Evolutionary conservation across 2,329 filamentous ascomycete species (phyloP), one percentile per base, ranked within the genome.

Genomic region (Trichoderma sp.): DNA sequence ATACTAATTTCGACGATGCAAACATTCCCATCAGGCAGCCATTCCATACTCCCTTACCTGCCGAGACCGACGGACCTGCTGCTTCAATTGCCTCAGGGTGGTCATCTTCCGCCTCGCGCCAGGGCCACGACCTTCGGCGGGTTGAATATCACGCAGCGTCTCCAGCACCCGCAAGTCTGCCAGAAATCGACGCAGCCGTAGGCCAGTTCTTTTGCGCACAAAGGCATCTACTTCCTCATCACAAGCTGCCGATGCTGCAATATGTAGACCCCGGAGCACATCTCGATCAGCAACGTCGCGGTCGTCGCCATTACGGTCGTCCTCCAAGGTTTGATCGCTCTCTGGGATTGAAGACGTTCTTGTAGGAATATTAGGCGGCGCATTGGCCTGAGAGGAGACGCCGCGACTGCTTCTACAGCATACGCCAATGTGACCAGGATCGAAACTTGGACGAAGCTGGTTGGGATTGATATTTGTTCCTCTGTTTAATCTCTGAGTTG

Each of bases 191-290:
- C 86, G 81, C 54, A 88, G 81, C 15, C 83, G 78, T 27, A 86
- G 72, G 0, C 86, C 86, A 0, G 84, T 87, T 69, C 81, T 80
- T 25, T 82, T 76, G 32, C 80, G 78, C 64, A 89, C 83, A 74
- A 83, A 83, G 0, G 80, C 79, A 72, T 88, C 85, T 2, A 87
- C 80, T 39, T 81, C 77, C 66, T 85, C 81, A 66, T 88, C 83
- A 59, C 85, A 86, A 5, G 86, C 86, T 12, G 86, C 86, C 5
- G 83, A 83, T 34, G 84, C 81, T 5, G 85, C 85, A 45, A 88
- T 81, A 68, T 84, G 83, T 12, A 89, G 76, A 0, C 86, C 86
- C 60, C 81, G 79, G 58, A 88, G 79, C 3, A 88, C 82, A 72
- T 86, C 84, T 54, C 80, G 79, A 72, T 87, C 67, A 10, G 34